phyloP scores from a whole-genome alignment of 139 green algal species.

The Chlamydomonas sphaeroides region DNA sequence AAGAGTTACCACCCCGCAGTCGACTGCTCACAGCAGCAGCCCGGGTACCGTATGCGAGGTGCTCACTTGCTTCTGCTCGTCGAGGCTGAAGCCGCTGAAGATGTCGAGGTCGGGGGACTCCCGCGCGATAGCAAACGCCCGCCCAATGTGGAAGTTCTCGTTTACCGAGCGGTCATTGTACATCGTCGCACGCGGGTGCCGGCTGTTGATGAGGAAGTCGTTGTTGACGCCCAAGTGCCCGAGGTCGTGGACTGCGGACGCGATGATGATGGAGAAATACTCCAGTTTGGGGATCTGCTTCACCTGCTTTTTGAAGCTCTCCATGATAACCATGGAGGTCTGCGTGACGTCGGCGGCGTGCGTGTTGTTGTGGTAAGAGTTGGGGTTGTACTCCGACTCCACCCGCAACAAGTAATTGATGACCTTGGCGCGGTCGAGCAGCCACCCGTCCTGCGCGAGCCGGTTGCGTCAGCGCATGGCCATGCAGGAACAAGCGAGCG shows the following conservation, averaged over 20 bases:
- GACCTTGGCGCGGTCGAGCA: conserved; percentile 60
- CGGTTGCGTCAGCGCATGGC: not conserved
- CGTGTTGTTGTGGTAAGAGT: conserved; percentile 78
- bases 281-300: conserved; percentile 59
- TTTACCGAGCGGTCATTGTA: conserved; percentile 77
- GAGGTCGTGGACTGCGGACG: conserved; percentile 71
- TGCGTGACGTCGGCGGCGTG: conserved; percentile 78
- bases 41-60: no score
- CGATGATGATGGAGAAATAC: conserved; percentile 68
- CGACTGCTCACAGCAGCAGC: no score
- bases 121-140: conserved; percentile 61
- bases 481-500: not conserved
- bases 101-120: conserved; percentile 53
- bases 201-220: conserved; percentile 72
- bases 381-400: conserved; percentile 60
- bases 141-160: conserved; percentile 67
- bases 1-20: no score
- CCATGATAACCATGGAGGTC: conserved; percentile 64
- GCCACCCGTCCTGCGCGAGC: conserved; percentile 64
- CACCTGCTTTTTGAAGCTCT: conserved; percentile 46
- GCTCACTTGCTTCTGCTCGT: conserved; percentile 61
- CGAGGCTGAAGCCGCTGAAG: conserved; percentile 57
- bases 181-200: conserved; percentile 54
- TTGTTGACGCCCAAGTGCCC: conserved; percentile 76
- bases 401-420: conserved; percentile 58